These are phyloP conservation scores for Pholiota adiposa DNA, from an alignment of 1,284 basidiomycete species.

Conservation along the genomic window DNA sequence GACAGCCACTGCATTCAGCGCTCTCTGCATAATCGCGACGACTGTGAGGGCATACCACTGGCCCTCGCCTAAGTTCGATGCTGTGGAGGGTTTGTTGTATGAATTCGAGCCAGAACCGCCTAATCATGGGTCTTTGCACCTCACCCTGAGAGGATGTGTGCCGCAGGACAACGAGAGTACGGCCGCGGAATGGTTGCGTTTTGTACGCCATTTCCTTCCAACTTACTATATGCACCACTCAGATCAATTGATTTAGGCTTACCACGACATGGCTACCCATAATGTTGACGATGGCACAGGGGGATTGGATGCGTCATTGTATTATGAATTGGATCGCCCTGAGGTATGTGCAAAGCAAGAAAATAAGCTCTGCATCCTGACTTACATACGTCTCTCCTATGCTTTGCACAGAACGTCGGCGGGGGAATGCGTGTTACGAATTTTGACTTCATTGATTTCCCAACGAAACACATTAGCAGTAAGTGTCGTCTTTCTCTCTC, in stretches of 20 bases:
- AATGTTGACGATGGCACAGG: slow-evolving; percentile 29
- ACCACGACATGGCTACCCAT: slow-evolving; percentile 34
- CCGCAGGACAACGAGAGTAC: not conserved
- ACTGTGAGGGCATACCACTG: slow-evolving; percentile 13
- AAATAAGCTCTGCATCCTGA: not conserved
- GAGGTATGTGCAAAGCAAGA: slow-evolving; percentile 22
- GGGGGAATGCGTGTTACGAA: slow-evolving; percentile 25
- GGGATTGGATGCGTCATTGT: slow-evolving; percentile 33
- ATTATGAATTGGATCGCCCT: slow-evolving; percentile 30
- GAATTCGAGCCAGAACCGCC: slow-evolving; percentile 18
- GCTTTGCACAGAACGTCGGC: slow-evolving; percentile 31
- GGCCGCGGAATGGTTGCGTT: slow-evolving; percentile 29
- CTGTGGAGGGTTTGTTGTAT: slow-evolving; percentile 25
- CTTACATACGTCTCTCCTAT: not conserved
- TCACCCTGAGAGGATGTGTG: slow-evolving; percentile 13
- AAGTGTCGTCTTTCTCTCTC: slow-evolving; percentile 3
- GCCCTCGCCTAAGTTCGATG: slow-evolving; percentile 29
- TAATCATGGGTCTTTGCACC: slow-evolving; percentile 16
- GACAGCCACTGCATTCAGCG: not conserved
- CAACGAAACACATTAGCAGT: slow-evolving; percentile 30
- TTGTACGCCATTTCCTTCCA: slow-evolving; percentile 16
- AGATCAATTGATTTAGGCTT: no score
- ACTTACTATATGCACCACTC: no score
- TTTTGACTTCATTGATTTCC: slow-evolving; percentile 26
- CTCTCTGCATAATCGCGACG: not conserved